phyloP scores from a whole-genome alignment of 2,329 filamentous ascomycete genomes.

The Fusarium setosum region DNA sequence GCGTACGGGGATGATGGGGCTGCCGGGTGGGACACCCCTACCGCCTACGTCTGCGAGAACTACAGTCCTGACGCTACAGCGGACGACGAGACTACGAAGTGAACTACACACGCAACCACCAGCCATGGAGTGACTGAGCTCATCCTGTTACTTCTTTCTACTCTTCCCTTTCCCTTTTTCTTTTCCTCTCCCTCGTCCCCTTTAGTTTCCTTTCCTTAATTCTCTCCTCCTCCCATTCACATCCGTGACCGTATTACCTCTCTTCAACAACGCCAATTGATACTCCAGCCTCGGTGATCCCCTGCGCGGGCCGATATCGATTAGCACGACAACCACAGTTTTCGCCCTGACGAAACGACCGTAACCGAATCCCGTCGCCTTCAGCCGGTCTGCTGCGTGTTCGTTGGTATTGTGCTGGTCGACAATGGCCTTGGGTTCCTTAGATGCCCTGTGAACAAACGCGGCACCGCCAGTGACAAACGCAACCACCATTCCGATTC shows the following conservation, averaged over 20 bases:
- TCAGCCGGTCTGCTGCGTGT: constrained; percentile 20
- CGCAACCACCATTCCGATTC: constrained; percentile 9
- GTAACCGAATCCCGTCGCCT: constrained; percentile 18
- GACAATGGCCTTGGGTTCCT: constrained; percentile 40
- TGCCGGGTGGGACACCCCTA: constrained; percentile 32
- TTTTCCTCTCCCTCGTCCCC: constrained; percentile 18
- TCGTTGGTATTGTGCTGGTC: constrained; percentile 27
- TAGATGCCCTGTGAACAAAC: constrained; percentile 32
- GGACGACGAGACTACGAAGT: constrained; percentile 35
- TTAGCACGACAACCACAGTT: constrained; percentile 1
- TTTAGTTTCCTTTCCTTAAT: constrained; percentile 18
- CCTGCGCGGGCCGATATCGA: constrained; percentile 11
- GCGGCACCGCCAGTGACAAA: constrained; percentile 26
- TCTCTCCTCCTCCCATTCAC: constrained; percentile 8
- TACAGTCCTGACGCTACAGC: constrained; percentile 27
- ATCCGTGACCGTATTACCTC: constrained; percentile 13
- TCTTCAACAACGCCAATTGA: constrained; percentile 20
- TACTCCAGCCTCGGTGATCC: constrained; percentile 15
- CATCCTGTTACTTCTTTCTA: constrained; percentile 36
- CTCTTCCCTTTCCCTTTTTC: constrained; percentile 22
- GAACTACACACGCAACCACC: constrained; percentile 43
- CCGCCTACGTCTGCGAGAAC: constrained; percentile 30
- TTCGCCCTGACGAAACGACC: constrained; percentile 10
- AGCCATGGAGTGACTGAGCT: constrained; percentile 45
- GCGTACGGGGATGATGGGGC: constrained; percentile 16